Percentiles rank a stretch among this genome's conserved stretches.
Evolutionary conservation across 371 early-diverging fungal species (phyloP).

Genomic region (Rhizopus stolonifer): DNA sequence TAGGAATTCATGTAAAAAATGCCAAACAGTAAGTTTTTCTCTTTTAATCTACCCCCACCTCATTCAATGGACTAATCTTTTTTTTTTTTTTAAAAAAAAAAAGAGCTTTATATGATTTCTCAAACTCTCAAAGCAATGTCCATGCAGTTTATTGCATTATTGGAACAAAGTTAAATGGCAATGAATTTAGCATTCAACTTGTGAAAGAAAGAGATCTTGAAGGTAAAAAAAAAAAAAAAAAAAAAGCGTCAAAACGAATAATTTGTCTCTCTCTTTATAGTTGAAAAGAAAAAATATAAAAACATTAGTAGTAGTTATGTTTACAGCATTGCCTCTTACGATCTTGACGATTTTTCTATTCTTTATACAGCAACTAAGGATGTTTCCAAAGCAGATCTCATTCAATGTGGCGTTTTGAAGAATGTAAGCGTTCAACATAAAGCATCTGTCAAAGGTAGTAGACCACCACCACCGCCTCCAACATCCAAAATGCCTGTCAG

Average conservation of each 20-base stretch:
- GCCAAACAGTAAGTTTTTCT: constrained; percentile 23
- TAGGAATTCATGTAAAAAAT: constrained; percentile 14
- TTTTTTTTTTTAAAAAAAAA: background rate
- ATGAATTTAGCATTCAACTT: constrained; percentile 14
- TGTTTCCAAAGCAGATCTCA: constrained; percentile 10
- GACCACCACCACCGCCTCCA: constrained; percentile 1
- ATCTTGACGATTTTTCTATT: constrained; percentile 7
- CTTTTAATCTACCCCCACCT: background rate
- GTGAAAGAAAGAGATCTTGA: constrained; percentile 16
- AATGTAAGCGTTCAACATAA: background rate
- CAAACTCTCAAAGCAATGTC: background rate
- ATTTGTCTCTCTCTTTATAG: background rate
- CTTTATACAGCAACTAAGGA: constrained; percentile 14
- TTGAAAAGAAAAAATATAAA: constrained; percentile 9
- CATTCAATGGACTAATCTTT: background rate
- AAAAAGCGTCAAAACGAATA: background rate
- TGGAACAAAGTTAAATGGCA: background rate
- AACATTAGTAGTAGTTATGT: constrained; percentile 12
- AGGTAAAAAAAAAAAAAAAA: constrained; percentile 6
- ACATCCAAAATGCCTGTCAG: background rate
- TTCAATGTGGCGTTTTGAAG: constrained; percentile 13
- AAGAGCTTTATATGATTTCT: constrained; percentile 19
- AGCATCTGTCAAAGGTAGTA: background rate
- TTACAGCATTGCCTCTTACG: constrained; percentile 12
- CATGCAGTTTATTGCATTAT: constrained; percentile 16